phyloP scores from a whole-genome alignment of 2,329 filamentous ascomycete genomes.

The Fusarium poae region DNA sequence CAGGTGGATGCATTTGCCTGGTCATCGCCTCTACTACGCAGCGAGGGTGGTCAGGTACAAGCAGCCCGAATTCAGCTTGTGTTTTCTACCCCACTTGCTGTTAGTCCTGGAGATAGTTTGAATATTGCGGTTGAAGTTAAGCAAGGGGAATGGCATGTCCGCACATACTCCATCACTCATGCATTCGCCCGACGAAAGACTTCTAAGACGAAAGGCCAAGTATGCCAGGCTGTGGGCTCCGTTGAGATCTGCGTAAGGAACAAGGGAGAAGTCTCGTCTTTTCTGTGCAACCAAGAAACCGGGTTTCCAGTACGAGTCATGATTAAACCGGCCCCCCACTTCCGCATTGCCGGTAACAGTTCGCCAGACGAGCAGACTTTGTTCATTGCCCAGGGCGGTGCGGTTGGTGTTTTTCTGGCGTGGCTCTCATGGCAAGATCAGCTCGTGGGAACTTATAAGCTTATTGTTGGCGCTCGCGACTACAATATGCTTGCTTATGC shows the following conservation, averaged over 20 bases:
- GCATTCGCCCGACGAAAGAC: neutral
- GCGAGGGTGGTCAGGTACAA: neutral
- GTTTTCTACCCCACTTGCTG: neutral
- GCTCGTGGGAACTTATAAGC: neutral
- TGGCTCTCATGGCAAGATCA: neutral
- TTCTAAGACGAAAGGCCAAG: neutral
- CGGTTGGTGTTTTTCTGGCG: neutral
- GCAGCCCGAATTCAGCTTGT: neutral
- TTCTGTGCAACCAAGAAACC: neutral
- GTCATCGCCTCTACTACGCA: neutral
- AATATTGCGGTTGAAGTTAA: neutral
- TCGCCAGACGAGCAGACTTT: neutral
- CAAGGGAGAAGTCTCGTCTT: neutral
- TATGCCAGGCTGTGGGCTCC: neutral
- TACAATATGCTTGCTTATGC: neutral
- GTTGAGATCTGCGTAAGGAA: neutral
- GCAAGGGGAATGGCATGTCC: neutral
- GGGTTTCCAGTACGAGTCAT: neutral
- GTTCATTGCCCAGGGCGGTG: slow-evolving; percentile 1
- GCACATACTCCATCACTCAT: slow-evolving; percentile 1
- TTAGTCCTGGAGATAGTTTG: neutral
- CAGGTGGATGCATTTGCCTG: neutral
- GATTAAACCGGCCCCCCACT: neutral
- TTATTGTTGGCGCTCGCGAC: neutral
- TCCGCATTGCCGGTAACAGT: neutral